These are phyloP conservation scores for Lactuca sativa DNA, from an alignment of 129 eudicot species.

Conservation along the genomic window DNA sequence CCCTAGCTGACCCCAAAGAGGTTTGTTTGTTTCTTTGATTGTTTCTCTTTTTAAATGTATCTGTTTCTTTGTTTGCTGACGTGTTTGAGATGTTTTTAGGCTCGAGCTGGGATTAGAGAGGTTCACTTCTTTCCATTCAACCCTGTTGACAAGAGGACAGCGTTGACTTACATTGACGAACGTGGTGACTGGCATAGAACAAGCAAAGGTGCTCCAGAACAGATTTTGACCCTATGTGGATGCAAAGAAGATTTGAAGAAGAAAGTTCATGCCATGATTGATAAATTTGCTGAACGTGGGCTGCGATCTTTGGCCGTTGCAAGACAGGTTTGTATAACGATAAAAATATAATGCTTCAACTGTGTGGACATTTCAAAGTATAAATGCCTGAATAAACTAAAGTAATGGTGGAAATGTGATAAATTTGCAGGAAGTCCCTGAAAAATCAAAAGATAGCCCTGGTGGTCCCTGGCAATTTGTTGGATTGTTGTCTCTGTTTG, in stretches of 20 bases:
- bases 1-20: constrained; percentile 90
- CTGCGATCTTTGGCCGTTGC: constrained; percentile 85
- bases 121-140: constrained; percentile 84
- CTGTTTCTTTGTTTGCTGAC: not conserved
- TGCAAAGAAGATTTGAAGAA: constrained; percentile 76
- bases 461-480: constrained; percentile 89
- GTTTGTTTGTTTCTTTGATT: constrained; percentile 23
- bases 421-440: constrained; percentile 68
- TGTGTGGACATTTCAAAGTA: too few species aligned
- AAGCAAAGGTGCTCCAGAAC: constrained; percentile 95
- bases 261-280: constrained; percentile 82
- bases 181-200: constrained; percentile 85
- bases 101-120: constrained; percentile 79
- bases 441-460: constrained; percentile 69
- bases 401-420: not conserved
- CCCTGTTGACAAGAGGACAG: constrained; percentile 93
- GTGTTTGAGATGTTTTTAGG: constrained; percentile 34
- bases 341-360: too few species aligned
- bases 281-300: constrained; percentile 88
- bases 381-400: too few species aligned
- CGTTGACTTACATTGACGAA: constrained; percentile 76
- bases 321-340: constrained; percentile 53
- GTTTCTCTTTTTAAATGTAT: not conserved
- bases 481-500: constrained; percentile 83
- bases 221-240: constrained; percentile 77